These are phyloP conservation scores for Pichia sp. DNA, from an alignment of 1,139 yeast genomes.

Conservation along the genomic window DNA sequence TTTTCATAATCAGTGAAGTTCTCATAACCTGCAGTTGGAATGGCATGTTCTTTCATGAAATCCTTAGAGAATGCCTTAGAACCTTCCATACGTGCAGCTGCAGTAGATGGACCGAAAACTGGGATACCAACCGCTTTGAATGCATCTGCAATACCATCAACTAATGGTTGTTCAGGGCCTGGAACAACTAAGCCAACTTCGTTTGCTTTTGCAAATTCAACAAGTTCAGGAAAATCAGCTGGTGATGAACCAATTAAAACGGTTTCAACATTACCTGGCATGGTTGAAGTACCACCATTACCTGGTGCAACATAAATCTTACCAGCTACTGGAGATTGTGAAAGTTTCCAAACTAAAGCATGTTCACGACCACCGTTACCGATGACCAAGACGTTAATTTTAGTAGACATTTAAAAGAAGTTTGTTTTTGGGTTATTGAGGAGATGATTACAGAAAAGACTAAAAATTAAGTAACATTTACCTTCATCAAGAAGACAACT, in stretches of 20 bases:
- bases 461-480: background rate
- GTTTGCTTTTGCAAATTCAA: constrained; percentile 64
- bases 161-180: constrained; percentile 99
- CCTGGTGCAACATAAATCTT: constrained; percentile 93
- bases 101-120: constrained; percentile 88
- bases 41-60: constrained; percentile 84
- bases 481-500: background rate
- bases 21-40: constrained; percentile 88
- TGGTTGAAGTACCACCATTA: constrained; percentile 77
- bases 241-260: constrained; percentile 60
- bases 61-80: constrained; percentile 92
- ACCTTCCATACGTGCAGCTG: constrained; percentile 95
- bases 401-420: constrained; percentile 5
- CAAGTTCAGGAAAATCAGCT: constrained; percentile 52
- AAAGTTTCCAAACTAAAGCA: constrained; percentile 87
- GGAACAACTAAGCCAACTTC: constrained; percentile 76
- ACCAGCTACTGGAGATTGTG: constrained; percentile 67
- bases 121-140: constrained; percentile 82
- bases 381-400: constrained; percentile 63
- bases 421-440: background rate
- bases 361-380: constrained; percentile 99
- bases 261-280: constrained; percentile 54
- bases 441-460: background rate
- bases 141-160: constrained; percentile 75
- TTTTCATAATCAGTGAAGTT: constrained; percentile 71